phyloP scores from a whole-genome alignment of 2,329 filamentous ascomycete species.

The Aspergillus sp. region DNA sequence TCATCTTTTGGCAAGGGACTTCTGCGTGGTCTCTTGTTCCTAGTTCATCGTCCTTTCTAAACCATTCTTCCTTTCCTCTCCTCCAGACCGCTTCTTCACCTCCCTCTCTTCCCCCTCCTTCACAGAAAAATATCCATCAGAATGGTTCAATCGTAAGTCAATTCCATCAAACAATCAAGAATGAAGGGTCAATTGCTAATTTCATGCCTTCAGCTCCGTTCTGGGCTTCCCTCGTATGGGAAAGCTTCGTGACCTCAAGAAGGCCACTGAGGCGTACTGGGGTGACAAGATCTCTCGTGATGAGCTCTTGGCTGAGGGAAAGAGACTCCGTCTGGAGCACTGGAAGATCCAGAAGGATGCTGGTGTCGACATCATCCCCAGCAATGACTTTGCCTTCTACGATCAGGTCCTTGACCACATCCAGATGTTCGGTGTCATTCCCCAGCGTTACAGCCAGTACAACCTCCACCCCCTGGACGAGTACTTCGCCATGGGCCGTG shows the following conservation, averaged over 20 bases:
- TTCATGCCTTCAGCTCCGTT: conserved; percentile 59
- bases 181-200: not conserved
- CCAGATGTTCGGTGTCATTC: conserved; percentile 91
- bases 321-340: conserved; percentile 93
- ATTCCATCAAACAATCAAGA: not conserved
- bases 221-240: conserved; percentile 99
- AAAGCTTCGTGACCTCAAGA: conserved; percentile 98
- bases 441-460: conserved; percentile 90
- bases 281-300: conserved; percentile 88
- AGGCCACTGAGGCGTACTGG: conserved; percentile 99
- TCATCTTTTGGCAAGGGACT: not conserved
- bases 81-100: conserved; percentile 16
- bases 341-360: conserved; percentile 99
- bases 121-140: conserved; percentile 37
- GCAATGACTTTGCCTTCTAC: conserved; percentile 99
- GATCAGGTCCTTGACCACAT: conserved; percentile 98
- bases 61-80: conserved; percentile 20
- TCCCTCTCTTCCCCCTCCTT: conserved; percentile 11
- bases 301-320: conserved; percentile 89
- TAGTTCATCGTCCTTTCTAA: not conserved
- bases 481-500: conserved; percentile 99
- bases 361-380: conserved; percentile 95
- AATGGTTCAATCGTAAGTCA: conserved; percentile 61
- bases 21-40: not conserved
- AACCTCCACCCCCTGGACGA: conserved; percentile 85